Evolutionary conservation across 768 basidiomycete species (phyloP).

Genomic region (Boletus subcaerulescens): DNA sequence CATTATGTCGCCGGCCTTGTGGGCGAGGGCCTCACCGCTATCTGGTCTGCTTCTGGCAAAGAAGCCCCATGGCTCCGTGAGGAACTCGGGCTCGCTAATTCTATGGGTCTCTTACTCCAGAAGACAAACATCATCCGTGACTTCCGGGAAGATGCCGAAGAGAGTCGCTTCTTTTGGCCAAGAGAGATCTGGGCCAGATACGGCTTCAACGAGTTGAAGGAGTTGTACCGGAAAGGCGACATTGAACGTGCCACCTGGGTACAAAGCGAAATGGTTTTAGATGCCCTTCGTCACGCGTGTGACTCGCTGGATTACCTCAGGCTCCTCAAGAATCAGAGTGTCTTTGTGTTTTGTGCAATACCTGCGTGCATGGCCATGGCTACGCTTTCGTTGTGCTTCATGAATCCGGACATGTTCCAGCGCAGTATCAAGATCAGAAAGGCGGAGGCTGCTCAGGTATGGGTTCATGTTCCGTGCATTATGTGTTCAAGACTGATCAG

Average conservation of each 20-base stretch:
- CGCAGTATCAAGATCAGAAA: slow-evolving; percentile 94
- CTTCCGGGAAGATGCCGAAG: slow-evolving; percentile 85
- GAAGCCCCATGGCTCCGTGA: slow-evolving; percentile 70
- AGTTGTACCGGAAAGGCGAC: slow-evolving; percentile 58
- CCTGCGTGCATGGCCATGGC: slow-evolving; percentile 96
- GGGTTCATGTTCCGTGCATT: slow-evolving; percentile 22
- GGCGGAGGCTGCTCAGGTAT: slow-evolving; percentile 78
- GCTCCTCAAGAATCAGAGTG: slow-evolving; percentile 82
- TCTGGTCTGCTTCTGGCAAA: slow-evolving; percentile 84
- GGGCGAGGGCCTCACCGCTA: slow-evolving; percentile 88
- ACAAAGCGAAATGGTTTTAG: slow-evolving; percentile 85
- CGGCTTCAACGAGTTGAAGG: slow-evolving; percentile 68
- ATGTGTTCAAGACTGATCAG: background rate
- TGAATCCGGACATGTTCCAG: slow-evolving; percentile 85
- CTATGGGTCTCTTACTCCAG: slow-evolving; percentile 93
- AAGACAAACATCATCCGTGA: slow-evolving; percentile 99
- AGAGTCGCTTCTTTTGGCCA: slow-evolving; percentile 91
- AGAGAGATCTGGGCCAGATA: slow-evolving; percentile 84
- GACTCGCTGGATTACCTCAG: slow-evolving; percentile 90
- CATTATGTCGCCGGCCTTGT: slow-evolving; percentile 98
- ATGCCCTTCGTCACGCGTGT: slow-evolving; percentile 78
- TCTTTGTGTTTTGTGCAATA: slow-evolving; percentile 96
- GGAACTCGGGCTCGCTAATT: slow-evolving; percentile 87
- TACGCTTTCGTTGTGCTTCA: slow-evolving; percentile 88
- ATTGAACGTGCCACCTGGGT: slow-evolving; percentile 71